These are phyloP conservation scores for Globisporangium abappressorium DNA, from an alignment of 352 stramenopile species.

Conservation along the genomic window DNA sequence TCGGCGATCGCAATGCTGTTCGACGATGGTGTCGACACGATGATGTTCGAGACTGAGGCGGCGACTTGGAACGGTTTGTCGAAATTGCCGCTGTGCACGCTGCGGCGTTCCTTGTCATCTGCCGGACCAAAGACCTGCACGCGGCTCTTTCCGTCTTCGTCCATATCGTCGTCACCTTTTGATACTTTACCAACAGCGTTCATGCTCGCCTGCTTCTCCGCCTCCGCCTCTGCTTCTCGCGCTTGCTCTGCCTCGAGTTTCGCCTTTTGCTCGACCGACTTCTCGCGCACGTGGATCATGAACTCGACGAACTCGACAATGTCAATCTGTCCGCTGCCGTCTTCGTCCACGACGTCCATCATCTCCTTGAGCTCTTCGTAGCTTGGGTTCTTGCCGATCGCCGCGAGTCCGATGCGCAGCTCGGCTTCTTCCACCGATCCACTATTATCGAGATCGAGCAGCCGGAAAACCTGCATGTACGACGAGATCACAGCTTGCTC, in stretches of 20 bases:
- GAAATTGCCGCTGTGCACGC: slow-evolving; percentile 14
- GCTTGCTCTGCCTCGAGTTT: slow-evolving; percentile 13
- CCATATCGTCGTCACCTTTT: neutral
- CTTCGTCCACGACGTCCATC: slow-evolving; percentile 85
- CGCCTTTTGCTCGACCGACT: slow-evolving; percentile 50
- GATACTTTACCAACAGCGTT: neutral
- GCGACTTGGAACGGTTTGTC: slow-evolving; percentile 15
- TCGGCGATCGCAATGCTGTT: neutral
- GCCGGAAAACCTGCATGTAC: slow-evolving; percentile 83
- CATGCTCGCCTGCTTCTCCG: neutral
- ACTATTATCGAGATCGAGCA: slow-evolving; percentile 80
- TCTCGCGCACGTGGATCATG: slow-evolving; percentile 79
- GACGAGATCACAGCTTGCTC: slow-evolving; percentile 46
- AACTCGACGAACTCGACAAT: slow-evolving; percentile 87
- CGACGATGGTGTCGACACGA: slow-evolving; percentile 17
- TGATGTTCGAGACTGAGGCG: slow-evolving; percentile 22
- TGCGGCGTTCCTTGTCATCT: slow-evolving; percentile 10
- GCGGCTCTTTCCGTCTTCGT: slow-evolving; percentile 16
- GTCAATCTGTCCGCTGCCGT: slow-evolving; percentile 83
- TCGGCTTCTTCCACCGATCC: slow-evolving; percentile 85
- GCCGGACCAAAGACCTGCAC: slow-evolving; percentile 10
- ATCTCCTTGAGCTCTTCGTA: slow-evolving; percentile 85
- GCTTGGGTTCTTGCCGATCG: slow-evolving; percentile 75
- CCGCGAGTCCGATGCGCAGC: slow-evolving; percentile 69
- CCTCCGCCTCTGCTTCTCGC: slow-evolving; percentile 16